Conservation (phyloP, 192 early-diverging fungal genomes). For the Funneliformis mosseae region DNA sequence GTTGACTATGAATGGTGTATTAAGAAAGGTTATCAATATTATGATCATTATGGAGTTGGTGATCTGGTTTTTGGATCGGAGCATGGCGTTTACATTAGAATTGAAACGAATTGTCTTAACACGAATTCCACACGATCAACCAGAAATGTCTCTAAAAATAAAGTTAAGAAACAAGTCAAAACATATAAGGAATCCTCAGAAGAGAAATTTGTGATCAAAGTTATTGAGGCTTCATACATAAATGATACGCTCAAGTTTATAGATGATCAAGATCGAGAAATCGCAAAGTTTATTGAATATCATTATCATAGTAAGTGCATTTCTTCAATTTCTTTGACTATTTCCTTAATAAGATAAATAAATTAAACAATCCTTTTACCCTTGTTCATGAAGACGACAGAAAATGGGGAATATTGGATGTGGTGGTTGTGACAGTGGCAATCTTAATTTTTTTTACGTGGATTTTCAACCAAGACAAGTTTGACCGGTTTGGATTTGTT, state of each 20-base stretch:
- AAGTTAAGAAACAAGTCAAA: not conserved
- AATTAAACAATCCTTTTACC: no score
- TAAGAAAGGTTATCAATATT: no score
- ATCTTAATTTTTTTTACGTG: no score
- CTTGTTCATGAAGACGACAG: no score
- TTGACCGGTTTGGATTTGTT: no score
- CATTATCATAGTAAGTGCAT: not conserved
- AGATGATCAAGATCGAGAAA: not conserved
- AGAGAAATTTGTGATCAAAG: not conserved
- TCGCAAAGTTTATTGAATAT: not conserved
- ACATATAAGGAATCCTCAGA: not conserved
- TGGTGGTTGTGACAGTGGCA: no score
- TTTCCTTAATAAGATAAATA: no score
- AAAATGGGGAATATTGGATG: no score
- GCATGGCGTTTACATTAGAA: not conserved
- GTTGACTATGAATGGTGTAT: not conserved
- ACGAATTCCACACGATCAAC: no score
- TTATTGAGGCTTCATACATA: not conserved
- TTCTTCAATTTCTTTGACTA: no score
- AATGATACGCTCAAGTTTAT: not conserved
- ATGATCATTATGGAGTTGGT: not conserved
- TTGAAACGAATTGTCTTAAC: constrained; percentile 14
- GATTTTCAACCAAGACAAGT: no score
- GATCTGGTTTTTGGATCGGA: constrained; percentile 21
- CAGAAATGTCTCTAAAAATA: not conserved